Base-by-base conservation (phyloP, 495 filamentous ascomycete species). In the Penicilliopsis zonata region DNA sequence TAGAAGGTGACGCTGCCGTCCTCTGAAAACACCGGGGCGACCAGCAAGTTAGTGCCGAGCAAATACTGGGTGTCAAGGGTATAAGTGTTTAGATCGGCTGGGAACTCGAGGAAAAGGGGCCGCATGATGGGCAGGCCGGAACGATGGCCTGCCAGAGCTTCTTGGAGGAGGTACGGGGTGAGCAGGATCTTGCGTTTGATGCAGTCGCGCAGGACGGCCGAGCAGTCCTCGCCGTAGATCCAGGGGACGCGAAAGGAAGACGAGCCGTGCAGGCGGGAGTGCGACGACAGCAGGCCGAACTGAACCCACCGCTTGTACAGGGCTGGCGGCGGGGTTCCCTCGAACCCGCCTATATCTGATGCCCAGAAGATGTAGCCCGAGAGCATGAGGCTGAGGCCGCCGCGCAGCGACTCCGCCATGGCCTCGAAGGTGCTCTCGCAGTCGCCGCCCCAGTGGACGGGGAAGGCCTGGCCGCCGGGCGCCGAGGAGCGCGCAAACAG, bases 221-320 rank as follows among this genome's bases (percentile, higher is more conserved):
- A 67, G 41, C 71, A 76, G 35, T 78, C 70, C 36, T 74, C 52
- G 34, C 78, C 78, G 40, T 81, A 74, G 13, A 72, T 67, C 78
- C 78, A 82, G 15, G 78, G 78, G 7, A 82, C 77, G 16, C 76
- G 74, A 56, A 79, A 82, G 9, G 70, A 74, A 16, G 65, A 70
- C n/a, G 53, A 56, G 1, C 78, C 78, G 49, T 82, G 78, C 3
- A 84, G 59, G 3, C 77, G 70, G 21, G 69, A 76, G 48, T 82
- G 77, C 0, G 70, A 72, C 41, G 73, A 80, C 9, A 84, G 47
- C 0, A 82, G 63, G 0, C 79, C 77, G 38, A 82, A 80, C 3
- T 77, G 76, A 5, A 82, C 76, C 78, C 78, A 84, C 20, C 79
- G 71, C 50, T 82, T 84, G 50, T 84, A 84, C 37, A 82, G 69